Evolutionary conservation across 257 asterid species (phyloP).

Genomic region (Solanum gandarillasii): DNA sequence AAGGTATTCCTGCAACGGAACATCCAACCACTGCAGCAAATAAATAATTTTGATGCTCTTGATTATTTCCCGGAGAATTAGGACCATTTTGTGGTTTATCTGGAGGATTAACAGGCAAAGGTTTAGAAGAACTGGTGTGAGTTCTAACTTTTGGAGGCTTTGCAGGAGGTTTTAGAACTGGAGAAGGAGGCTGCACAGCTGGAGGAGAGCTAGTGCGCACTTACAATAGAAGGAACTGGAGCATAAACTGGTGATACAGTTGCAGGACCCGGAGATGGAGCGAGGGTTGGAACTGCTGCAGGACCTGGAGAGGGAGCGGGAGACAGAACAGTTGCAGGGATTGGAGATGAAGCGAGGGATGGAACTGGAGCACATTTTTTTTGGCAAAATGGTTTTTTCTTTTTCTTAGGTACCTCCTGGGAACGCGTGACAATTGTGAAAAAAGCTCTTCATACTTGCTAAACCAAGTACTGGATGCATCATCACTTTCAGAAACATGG

Average conservation of each 20-base stretch:
- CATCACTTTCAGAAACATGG: background rate
- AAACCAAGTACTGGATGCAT: background rate
- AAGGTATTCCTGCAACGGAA: constrained; percentile 32
- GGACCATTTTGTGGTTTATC: constrained; percentile 8
- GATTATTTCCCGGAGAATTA: constrained; percentile 2
- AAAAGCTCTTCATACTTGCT: constrained; percentile 17
- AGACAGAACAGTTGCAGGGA: background rate
- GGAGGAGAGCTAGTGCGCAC: constrained; percentile 16
- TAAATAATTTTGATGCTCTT: constrained; percentile 7
- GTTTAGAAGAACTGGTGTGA: background rate
- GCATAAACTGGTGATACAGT: constrained; percentile 7
- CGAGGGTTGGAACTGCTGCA: background rate
- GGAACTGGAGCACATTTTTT: background rate
- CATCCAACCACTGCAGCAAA: constrained; percentile 28
- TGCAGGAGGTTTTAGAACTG: constrained; percentile 7
- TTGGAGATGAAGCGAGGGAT: background rate
- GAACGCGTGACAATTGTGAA: constrained; percentile 24
- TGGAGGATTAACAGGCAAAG: background rate
- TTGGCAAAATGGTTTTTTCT: background rate
- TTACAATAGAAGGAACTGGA: constrained; percentile 5
- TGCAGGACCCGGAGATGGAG: constrained; percentile 16
- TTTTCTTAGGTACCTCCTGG: constrained; percentile 55
- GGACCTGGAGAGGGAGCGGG: background rate
- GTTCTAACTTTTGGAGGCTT: constrained; percentile 8
- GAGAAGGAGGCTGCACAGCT: constrained; percentile 9